Conservation (phyloP, 441 rosid species). For the Pelargonium myrrhifolium region DNA sequence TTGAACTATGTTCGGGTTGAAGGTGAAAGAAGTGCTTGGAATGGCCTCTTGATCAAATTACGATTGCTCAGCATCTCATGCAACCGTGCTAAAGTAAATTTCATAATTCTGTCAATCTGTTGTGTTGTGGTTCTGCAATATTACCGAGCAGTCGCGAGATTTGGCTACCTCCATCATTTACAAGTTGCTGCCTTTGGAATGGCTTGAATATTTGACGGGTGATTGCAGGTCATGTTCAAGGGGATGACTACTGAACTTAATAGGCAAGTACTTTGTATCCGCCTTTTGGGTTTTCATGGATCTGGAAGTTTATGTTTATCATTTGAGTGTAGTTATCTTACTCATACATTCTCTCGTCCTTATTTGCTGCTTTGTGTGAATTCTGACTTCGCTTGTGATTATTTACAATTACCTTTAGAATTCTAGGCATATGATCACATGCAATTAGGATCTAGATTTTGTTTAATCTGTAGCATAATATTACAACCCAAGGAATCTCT, state of each 20-base stretch:
- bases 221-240: slow-evolving; percentile 27
- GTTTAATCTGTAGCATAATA: slow-evolving; percentile 4
- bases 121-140: slow-evolving; percentile 15
- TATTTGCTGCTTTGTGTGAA: slow-evolving; percentile 19
- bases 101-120: slow-evolving; percentile 14
- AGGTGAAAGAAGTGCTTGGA: slow-evolving; percentile 8
- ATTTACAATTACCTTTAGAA: slow-evolving; percentile 9
- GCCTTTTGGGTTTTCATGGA: slow-evolving; percentile 28
- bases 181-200: slow-evolving; percentile 26
- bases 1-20: neutral
- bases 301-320: slow-evolving; percentile 19
- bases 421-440: slow-evolving; percentile 11
- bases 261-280: slow-evolving; percentile 59
- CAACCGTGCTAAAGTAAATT: slow-evolving; percentile 4
- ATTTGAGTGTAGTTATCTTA: slow-evolving; percentile 14
- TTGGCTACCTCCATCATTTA: slow-evolving; percentile 15
- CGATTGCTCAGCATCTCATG: slow-evolving; percentile 5
- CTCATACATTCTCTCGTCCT: slow-evolving; percentile 4
- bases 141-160: slow-evolving; percentile 17
- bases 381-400: slow-evolving; percentile 13
- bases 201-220: slow-evolving; percentile 24
- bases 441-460: slow-evolving; percentile 5
- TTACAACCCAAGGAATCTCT: neutral
- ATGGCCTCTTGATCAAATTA: slow-evolving; percentile 8
- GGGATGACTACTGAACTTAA: slow-evolving; percentile 24